Conservation (phyloP, 768 basidiomycete genomes). For the Arthromyces matolae region DNA sequence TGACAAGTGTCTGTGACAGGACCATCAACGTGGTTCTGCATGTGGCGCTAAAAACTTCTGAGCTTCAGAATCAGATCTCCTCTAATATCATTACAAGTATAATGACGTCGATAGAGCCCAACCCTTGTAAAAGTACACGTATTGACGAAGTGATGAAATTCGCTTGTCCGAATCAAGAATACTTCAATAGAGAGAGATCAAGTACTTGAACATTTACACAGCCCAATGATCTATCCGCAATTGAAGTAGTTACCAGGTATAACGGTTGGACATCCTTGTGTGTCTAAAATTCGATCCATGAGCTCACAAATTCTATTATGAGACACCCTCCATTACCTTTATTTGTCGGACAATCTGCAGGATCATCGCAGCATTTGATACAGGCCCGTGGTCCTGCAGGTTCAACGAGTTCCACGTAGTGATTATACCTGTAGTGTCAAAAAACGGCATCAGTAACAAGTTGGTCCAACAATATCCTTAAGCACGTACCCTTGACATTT, state of each 20-base stretch:
- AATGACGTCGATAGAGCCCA: too few species aligned
- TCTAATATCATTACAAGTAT: too few species aligned
- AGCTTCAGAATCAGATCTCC: too few species aligned
- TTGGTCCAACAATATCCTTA: not conserved
- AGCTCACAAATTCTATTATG: not conserved
- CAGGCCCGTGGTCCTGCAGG: conserved; percentile 49
- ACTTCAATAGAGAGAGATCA: not conserved
- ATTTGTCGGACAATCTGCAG: conserved; percentile 49
- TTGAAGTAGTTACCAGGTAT: conserved; percentile 54
- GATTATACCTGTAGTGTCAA: conserved; percentile 40
- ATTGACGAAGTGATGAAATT: too few species aligned
- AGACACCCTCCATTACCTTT: conserved; percentile 30
- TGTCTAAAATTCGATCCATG: conserved; percentile 34
- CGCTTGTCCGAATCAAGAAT: not conserved
- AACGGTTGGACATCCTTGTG: conserved; percentile 47
- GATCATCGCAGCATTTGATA: conserved; percentile 55
- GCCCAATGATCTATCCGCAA: conserved; percentile 31
- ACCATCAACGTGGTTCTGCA: too few species aligned
- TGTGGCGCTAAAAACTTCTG: too few species aligned
- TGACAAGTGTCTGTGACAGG: not conserved
- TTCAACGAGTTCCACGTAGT: conserved; percentile 58
- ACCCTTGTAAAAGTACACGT: too few species aligned
- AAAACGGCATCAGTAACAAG: not conserved
- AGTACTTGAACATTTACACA: not conserved
- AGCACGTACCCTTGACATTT: conserved; percentile 43